Base-by-base conservation (phyloP, 495 filamentous ascomycete genomes). In the Amniculicola lignicola region DNA sequence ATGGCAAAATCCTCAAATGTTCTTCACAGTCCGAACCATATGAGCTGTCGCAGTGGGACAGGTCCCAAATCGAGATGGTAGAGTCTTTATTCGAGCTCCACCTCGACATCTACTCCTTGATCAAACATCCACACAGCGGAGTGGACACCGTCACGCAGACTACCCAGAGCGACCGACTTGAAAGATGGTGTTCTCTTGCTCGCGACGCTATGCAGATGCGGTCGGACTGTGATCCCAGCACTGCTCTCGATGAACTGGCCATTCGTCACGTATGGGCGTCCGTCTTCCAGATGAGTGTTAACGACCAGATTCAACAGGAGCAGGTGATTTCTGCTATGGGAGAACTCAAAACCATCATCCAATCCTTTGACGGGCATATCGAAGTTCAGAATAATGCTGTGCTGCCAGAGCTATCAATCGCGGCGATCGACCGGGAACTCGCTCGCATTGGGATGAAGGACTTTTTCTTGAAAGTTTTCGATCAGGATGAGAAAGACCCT, bases 391-490 rank as follows among this genome's bases (percentile, higher is more conserved):
- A 97, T 62, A 96, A 94, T 64, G 79, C 80, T 0, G 77, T 87
- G 35, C 95, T 99, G 83, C 84, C 90, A 0, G 89, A 96, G 66
- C 77, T 99, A 15, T 96, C 94, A 0, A 74, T 78, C 3, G 77
- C 77, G 11, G 87, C 88, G 2, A 83, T 91, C 11, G 90, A 95
- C 40, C 83, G 89, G 25, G 93, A 99, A 64, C 87, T 95, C 22
- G 88, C 88, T 39, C 88, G 90, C 65, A 75, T 97, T 12, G 95
- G 88, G 12, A 97, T 90, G 0, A 90, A 93, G 82, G 94, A 95
- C 63, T 97, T 96, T 70, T 97, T 99, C 71, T 76, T 87, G 54
- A 86, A 82, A 24, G 81, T 99, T 0, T 96, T 96, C 59, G 75
- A 74, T 46, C 69, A 78, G 21, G 76, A 83, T 35, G 71, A 79